Percentiles rank a stretch among this genome's conserved stretches.
phyloP scores from a whole-genome alignment of 176 grass and related monocot genomes.

The Musa beccarii region DNA sequence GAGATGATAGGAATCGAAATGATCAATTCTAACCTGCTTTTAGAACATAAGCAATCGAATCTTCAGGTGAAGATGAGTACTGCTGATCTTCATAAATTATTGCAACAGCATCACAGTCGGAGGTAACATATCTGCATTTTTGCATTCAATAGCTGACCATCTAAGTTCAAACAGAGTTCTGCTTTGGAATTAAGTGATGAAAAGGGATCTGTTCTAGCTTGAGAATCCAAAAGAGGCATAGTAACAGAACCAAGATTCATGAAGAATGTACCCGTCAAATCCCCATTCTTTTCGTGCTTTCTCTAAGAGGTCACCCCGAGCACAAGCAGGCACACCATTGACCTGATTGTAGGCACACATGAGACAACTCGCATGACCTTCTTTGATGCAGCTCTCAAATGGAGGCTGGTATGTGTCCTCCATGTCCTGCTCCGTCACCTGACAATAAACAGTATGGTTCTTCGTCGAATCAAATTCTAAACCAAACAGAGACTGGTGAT shows the following conservation, averaged over 20 bases:
- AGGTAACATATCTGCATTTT: conserved; percentile 62
- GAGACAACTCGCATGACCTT: conserved; percentile 85
- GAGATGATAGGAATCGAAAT: neutral
- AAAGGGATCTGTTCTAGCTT: neutral
- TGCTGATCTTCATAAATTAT: conserved; percentile 82
- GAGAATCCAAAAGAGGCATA: neutral
- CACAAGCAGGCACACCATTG: conserved; percentile 77
- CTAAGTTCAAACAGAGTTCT: neutral
- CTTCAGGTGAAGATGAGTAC: conserved; percentile 60
- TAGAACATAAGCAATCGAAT: conserved; percentile 83
- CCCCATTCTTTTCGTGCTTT: conserved; percentile 88
- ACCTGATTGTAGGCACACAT: conserved; percentile 95
- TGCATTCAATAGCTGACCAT: neutral
- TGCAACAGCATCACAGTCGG: conserved; percentile 82
- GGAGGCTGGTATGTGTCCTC: conserved; percentile 82
- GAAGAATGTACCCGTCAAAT: conserved; percentile 51
- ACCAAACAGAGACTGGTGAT: too few relatives aligned
- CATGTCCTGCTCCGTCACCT: conserved; percentile 87
- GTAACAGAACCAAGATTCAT: neutral
- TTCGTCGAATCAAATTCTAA: too few relatives aligned
- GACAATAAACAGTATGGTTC: neutral
- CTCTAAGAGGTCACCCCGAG: conserved; percentile 55
- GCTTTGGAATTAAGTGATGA: neutral
- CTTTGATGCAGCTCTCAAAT: conserved; percentile 86
- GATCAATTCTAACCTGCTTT: conserved; percentile 53